Percentiles rank a stretch among this genome's conserved stretches.
phyloP scores from a whole-genome alignment of 768 basidiomycete species.

The Stropharia rugosoannulata region DNA sequence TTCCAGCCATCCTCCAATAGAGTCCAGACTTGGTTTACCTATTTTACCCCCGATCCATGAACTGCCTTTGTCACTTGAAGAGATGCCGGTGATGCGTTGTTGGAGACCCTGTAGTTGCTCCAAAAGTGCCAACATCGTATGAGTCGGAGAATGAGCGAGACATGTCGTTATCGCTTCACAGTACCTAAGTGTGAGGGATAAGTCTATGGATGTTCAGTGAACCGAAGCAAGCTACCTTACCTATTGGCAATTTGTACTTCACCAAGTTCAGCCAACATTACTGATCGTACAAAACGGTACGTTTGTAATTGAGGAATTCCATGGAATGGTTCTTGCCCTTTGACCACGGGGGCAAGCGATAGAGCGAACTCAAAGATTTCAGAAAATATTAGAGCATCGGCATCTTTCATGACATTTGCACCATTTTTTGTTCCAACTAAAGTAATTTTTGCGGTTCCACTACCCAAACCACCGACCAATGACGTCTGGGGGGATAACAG shows the following conservation, averaged over 20 bases:
- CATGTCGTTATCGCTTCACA: constrained; percentile 84
- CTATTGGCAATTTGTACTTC: constrained; percentile 73
- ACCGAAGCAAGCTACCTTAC: constrained; percentile 39
- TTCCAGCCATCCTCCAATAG: constrained; percentile 90
- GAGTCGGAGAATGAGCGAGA: constrained; percentile 61
- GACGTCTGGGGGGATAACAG: constrained; percentile 84
- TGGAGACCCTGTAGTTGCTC: constrained; percentile 77
- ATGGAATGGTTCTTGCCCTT: constrained; percentile 83
- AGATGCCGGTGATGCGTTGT: constrained; percentile 74
- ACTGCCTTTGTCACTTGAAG: constrained; percentile 70
- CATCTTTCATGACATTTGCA: constrained; percentile 56
- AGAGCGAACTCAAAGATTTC: constrained; percentile 93
- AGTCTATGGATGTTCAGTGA: background rate
- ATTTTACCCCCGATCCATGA: constrained; percentile 91
- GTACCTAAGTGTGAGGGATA: constrained; percentile 53
- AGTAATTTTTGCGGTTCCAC: constrained; percentile 63
- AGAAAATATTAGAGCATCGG: constrained; percentile 78
- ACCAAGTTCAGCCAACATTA: constrained; percentile 77
- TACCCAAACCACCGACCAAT: constrained; percentile 67
- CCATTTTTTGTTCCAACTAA: constrained; percentile 74
- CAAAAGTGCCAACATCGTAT: constrained; percentile 62
- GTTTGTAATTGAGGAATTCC: constrained; percentile 88
- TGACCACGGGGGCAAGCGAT: constrained; percentile 65
- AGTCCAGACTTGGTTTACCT: constrained; percentile 88
- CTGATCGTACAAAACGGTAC: constrained; percentile 81